A percentile compares a stretch with the other conserved stretches of the same genome.
phyloP scores from a whole-genome alignment of 768 basidiomycete species.

The Leccinum subgranulosum region DNA sequence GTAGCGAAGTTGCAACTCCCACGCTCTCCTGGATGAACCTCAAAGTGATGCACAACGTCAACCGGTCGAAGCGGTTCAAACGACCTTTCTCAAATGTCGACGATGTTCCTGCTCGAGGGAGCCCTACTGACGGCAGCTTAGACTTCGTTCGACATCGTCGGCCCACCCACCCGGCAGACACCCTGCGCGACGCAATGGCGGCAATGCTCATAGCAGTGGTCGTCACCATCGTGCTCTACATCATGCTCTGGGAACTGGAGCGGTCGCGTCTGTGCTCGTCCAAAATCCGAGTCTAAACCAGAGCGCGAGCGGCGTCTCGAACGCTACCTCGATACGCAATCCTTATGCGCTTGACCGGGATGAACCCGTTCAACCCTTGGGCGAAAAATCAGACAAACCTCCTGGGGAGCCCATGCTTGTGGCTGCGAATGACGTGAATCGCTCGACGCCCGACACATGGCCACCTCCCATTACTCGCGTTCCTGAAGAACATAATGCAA shows the following conservation, averaged over 20 bases:
- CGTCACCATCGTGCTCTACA: constrained; percentile 23
- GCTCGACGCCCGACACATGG: constrained; percentile 15
- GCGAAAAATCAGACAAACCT: background rate
- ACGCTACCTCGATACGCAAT: background rate
- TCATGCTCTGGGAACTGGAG: constrained; percentile 20
- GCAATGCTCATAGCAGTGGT: constrained; percentile 16
- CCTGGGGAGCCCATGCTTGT: background rate
- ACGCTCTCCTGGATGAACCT: too few species aligned
- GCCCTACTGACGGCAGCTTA: background rate
- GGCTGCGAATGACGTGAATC: background rate
- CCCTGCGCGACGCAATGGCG: constrained; percentile 10
- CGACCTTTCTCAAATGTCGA: too few species aligned
- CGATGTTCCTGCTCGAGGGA: background rate
- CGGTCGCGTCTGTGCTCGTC: background rate
- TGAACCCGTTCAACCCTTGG: too few species aligned
- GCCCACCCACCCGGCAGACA: background rate
- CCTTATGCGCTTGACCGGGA: background rate
- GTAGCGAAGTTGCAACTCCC: too few species aligned
- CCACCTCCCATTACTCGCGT: constrained; percentile 34
- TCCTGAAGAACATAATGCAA: too few species aligned
- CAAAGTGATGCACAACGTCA: too few species aligned
- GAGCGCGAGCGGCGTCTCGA: background rate
- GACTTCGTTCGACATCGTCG: constrained; percentile 2
- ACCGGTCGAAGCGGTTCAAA: too few species aligned
- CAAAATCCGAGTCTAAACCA: background rate